These are phyloP conservation scores for Tuber umbilicatum DNA, from an alignment of 495 filamentous ascomycete species.

Conservation along the genomic window DNA sequence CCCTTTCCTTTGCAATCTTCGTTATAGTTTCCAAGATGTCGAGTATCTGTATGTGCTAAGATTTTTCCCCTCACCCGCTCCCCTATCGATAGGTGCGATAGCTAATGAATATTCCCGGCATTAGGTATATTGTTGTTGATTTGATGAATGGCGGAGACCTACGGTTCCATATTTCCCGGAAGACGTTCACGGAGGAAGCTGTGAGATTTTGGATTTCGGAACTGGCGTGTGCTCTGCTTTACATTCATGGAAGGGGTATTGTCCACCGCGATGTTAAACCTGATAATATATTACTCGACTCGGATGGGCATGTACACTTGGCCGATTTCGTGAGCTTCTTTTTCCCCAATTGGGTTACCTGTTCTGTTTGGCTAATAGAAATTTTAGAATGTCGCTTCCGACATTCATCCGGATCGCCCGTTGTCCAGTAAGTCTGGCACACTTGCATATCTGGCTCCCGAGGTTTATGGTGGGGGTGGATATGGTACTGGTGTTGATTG, in stretches of 20 bases:
- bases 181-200: slow-evolving; percentile 95
- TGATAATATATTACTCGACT: slow-evolving; percentile 90
- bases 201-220: slow-evolving; percentile 95
- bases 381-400: slow-evolving; percentile 85
- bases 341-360: not conserved
- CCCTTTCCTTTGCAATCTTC: slow-evolving; percentile 94
- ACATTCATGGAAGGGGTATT: slow-evolving; percentile 86
- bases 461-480: slow-evolving; percentile 83
- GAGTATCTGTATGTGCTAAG: slow-evolving; percentile 78
- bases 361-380: slow-evolving; percentile 15
- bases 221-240: slow-evolving; percentile 82
- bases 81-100: not conserved
- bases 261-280: slow-evolving; percentile 96
- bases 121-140: slow-evolving; percentile 93
- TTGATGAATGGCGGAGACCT: slow-evolving; percentile 97
- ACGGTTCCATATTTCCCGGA: slow-evolving; percentile 94
- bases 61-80: not conserved
- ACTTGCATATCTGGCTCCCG: slow-evolving; percentile 88
- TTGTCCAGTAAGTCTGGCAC: slow-evolving; percentile 95
- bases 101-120: slow-evolving; percentile 2
- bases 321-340: slow-evolving; percentile 78
- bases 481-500: slow-evolving; percentile 88
- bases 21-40: slow-evolving; percentile 98
- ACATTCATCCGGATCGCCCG: slow-evolving; percentile 72
- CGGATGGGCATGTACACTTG: slow-evolving; percentile 91